A percentile compares a stretch with the other conserved stretches of the same genome.
phyloP scores from a whole-genome alignment of 768 basidiomycete species.

The Boletus subcaerulescens region DNA sequence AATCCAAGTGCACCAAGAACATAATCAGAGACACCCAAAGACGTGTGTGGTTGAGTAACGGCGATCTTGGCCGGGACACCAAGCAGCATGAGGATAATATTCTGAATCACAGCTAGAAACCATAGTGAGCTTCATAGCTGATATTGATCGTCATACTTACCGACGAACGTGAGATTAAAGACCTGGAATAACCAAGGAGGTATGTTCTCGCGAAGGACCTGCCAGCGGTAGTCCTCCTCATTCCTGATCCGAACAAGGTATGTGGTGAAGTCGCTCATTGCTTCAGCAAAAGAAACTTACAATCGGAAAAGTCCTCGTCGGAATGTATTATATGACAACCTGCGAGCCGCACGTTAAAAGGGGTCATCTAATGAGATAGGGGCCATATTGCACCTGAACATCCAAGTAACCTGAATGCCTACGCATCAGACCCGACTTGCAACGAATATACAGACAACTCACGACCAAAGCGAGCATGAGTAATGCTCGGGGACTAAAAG shows the following conservation, averaged over 20 bases:
- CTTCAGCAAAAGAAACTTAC: slow-evolving; percentile 38
- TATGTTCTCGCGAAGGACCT: slow-evolving; percentile 60
- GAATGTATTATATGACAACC: slow-evolving; percentile 79
- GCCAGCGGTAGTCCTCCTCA: slow-evolving; percentile 95
- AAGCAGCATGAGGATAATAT: slow-evolving; percentile 73
- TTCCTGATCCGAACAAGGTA: slow-evolving; percentile 39
- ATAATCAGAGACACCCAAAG: slow-evolving; percentile 59
- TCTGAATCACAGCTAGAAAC: slow-evolving; percentile 63
- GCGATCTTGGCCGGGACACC: slow-evolving; percentile 60
- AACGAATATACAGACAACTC: slow-evolving; percentile 18
- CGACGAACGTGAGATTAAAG: slow-evolving; percentile 64
- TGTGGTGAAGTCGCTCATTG: neutral
- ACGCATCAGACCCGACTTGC: neutral
- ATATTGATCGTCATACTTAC: slow-evolving; percentile 33
- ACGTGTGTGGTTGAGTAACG: slow-evolving; percentile 48
- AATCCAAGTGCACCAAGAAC: slow-evolving; percentile 58
- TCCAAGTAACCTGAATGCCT: slow-evolving; percentile 47
- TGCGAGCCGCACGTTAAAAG: slow-evolving; percentile 28
- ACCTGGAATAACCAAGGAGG: slow-evolving; percentile 56
- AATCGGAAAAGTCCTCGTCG: slow-evolving; percentile 76
- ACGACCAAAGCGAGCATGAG: slow-evolving; percentile 73
- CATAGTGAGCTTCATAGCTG: neutral
- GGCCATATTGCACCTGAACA: slow-evolving; percentile 44
- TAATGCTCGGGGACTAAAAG: slow-evolving; percentile 67
- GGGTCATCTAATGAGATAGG: slow-evolving; percentile 10